Base-by-base conservation (phyloP, 148 eudicot genomes). In the Nyssa sinensis region DNA sequence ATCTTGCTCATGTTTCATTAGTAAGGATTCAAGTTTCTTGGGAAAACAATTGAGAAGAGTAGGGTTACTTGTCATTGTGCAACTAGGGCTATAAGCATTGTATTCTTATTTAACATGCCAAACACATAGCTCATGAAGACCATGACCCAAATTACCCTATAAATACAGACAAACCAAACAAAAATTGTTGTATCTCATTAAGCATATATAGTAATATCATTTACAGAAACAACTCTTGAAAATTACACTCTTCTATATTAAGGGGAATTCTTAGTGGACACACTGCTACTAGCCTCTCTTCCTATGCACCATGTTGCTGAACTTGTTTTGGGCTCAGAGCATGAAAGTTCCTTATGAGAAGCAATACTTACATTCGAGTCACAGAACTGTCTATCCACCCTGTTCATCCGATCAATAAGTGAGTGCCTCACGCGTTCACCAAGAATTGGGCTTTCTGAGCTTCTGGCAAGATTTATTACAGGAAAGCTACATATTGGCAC, bases 291-390 rank as follows among this genome's bases (percentile, higher is more conserved):
- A 35, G 77, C 74, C 39, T 90, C 92, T 66, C 80, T 74, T 5
- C 91, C 88, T 32, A 82, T 81, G 82, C 90, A 86, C 90, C 97
- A 92, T 74, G 97, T 90, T 23, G 84, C 86, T 7, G 90, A 88
- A 79, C 86, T 87, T 25, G 78, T 79, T 66, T 82, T 87, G 47
- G 87, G 60, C 27, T 86, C 92, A 53, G 84, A 78, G n/a, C 77
- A 72, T 1, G 81, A 81, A 41, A 80, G 75, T 44, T 85, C 92
- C 30, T 80, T 80, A 66, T 81, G 83, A 25, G 91, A 84, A 73
- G 77, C 77, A 60, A 80, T 57, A 58, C 82, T 75, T 3, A 78
- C 77, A 66, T 73, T 80, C n/a, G 89, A 79, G 72, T 83, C 85
- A 61, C 82, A 72, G 21, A 79, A 78, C 70, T 87, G 81, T 21